A percentile compares a stretch with the other conserved stretches of the same genome.
Evolutionary conservation across 176 grass and related monocot species (phyloP).

Genomic region (Lolium perenne): DNA sequence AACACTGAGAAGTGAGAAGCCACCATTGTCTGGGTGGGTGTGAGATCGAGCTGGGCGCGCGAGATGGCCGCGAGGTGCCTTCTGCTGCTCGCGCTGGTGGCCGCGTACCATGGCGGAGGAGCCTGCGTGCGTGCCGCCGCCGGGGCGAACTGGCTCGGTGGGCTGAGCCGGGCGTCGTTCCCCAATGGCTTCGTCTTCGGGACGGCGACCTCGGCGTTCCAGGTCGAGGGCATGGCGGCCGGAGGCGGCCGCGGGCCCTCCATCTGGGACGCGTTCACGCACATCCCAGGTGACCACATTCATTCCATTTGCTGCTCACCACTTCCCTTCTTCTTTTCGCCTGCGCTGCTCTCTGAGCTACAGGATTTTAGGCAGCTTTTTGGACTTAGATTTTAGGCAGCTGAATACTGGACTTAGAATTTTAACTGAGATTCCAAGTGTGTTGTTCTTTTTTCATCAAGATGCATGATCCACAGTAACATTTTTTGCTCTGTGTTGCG

Average conservation of each 20-base stretch:
- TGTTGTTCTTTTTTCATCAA: neutral
- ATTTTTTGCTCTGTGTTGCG: neutral
- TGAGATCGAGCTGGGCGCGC: too few relatives aligned
- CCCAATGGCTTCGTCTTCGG: slow-evolving; percentile 71
- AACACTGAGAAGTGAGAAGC: neutral
- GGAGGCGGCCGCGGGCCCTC: slow-evolving; percentile 54
- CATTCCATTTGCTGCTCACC: neutral
- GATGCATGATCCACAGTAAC: neutral
- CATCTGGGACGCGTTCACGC: slow-evolving; percentile 73
- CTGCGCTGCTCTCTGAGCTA: neutral
- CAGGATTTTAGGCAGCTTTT: neutral
- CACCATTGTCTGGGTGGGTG: neutral
- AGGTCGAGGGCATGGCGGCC: slow-evolving; percentile 64
- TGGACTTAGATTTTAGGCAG: too few relatives aligned
- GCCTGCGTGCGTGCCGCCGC: neutral
- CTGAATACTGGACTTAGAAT: neutral
- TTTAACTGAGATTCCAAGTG: neutral
- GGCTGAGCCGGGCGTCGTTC: slow-evolving; percentile 54
- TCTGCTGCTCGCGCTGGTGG: slow-evolving; percentile 8
- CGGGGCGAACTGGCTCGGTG: slow-evolving; percentile 20
- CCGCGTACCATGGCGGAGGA: slow-evolving; percentile 14
- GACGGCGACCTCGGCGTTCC: slow-evolving; percentile 69
- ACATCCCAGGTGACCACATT: slow-evolving; percentile 46
- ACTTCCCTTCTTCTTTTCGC: neutral
- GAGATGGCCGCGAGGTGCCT: slow-evolving; percentile 28